Percentiles rank a stretch among this genome's conserved stretches.
phyloP scores from a whole-genome alignment of 2,329 filamentous ascomycete genomes.

The Arthroderma sp. region DNA sequence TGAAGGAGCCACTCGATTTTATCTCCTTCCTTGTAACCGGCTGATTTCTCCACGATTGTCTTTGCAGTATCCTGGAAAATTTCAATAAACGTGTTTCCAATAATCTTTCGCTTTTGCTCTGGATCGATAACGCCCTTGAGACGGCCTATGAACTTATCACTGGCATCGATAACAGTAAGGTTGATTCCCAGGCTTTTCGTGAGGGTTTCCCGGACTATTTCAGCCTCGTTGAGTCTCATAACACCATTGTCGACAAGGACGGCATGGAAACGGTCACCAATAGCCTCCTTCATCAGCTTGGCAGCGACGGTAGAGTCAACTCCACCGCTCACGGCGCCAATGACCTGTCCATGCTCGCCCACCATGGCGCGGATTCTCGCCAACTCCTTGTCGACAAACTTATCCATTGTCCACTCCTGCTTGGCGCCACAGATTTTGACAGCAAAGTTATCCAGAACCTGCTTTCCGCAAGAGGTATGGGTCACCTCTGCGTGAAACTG shows the following conservation, averaged over 20 bases:
- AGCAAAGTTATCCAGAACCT: slow-evolving; percentile 70
- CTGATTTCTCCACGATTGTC: slow-evolving; percentile 59
- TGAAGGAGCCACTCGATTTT: slow-evolving; percentile 80
- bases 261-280: slow-evolving; percentile 73
- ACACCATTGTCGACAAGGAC: slow-evolving; percentile 77
- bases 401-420: slow-evolving; percentile 72
- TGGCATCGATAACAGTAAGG: slow-evolving; percentile 72
- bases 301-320: slow-evolving; percentile 84
- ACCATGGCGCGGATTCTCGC: slow-evolving; percentile 67
- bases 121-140: slow-evolving; percentile 68
- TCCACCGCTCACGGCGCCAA: slow-evolving; percentile 68
- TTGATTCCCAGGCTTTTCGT: slow-evolving; percentile 75
- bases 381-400: slow-evolving; percentile 74
- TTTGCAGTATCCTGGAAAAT: slow-evolving; percentile 71
- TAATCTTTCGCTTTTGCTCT: slow-evolving; percentile 83
- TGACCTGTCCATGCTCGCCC: slow-evolving; percentile 68
- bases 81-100: slow-evolving; percentile 63
- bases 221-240: slow-evolving; percentile 74
- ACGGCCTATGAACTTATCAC: slow-evolving; percentile 61
- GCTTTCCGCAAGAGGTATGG: slow-evolving; percentile 53
- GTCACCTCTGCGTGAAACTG: slow-evolving; percentile 86
- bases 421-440: slow-evolving; percentile 67
- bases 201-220: slow-evolving; percentile 68
- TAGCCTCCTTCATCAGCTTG: slow-evolving; percentile 74
- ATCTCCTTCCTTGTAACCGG: slow-evolving; percentile 54